Evolutionary conservation across 208 protist genomes (phyloP).

Genomic region (Leishmania mexicana): DNA sequence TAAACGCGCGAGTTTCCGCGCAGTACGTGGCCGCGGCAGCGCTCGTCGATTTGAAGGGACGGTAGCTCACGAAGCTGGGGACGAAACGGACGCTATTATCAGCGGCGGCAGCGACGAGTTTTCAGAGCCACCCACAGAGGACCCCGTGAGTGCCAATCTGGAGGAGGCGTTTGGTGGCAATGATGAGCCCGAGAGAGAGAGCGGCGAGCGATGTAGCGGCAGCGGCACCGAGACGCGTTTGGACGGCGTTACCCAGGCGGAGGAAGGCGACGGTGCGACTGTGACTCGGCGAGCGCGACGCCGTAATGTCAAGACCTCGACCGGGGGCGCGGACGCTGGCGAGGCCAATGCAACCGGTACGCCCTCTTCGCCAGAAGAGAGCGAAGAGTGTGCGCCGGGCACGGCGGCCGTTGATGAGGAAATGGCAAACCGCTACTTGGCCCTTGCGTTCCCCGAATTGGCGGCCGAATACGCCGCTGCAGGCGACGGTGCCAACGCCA

Average conservation of each 20-base stretch:
- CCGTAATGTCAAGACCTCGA: not conserved
- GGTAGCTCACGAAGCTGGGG: not conserved
- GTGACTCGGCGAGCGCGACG: not conserved
- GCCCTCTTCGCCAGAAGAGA: not conserved
- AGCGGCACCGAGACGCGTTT: not conserved
- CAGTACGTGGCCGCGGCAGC: not conserved
- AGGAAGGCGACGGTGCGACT: not conserved
- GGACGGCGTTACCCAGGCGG: not conserved
- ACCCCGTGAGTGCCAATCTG: not conserved
- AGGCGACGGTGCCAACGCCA: conserved; percentile 30
- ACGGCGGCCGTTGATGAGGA: conserved; percentile 2
- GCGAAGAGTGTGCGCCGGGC: not conserved
- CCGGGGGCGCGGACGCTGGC: not conserved
- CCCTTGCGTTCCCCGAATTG: conserved; percentile 56
- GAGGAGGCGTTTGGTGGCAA: not conserved
- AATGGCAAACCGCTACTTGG: conserved; percentile 46
- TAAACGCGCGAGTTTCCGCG: not conserved
- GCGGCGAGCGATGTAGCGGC: not conserved
- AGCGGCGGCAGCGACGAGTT: not conserved
- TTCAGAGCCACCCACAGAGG: conserved; percentile 7
- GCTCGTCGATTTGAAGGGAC: not conserved
- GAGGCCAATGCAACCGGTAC: not conserved
- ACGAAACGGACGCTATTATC: not conserved
- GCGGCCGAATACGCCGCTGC: conserved; percentile 67
- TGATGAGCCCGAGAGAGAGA: not conserved